These are phyloP conservation scores for Misopates orontium DNA, from an alignment of 257 asterid genomes.

Conservation along the genomic window DNA sequence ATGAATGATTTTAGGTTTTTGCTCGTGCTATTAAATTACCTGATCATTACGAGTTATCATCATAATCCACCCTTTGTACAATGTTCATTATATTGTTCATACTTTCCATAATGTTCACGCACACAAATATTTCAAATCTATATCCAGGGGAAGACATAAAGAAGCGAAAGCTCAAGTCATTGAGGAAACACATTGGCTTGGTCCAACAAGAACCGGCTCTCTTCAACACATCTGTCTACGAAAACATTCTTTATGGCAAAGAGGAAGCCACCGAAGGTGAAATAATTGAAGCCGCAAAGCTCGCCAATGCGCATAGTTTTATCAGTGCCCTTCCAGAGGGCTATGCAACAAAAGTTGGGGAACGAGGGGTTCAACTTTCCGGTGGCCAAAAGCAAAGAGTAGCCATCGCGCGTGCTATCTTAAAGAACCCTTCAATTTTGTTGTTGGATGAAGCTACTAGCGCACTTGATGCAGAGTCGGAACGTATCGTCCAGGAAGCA, in stretches of 20 bases:
- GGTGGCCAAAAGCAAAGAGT: conserved; percentile 12
- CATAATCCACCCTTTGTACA: too few relatives aligned
- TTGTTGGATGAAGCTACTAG: conserved; percentile 3
- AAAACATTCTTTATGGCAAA: conserved; percentile 87
- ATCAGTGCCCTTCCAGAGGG: conserved; percentile 69
- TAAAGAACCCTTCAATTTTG: background rate
- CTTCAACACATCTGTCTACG: conserved; percentile 83
- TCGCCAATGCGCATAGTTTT: conserved; percentile 84
- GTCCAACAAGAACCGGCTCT: conserved; percentile 99
- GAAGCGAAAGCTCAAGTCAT: conserved; percentile 74
- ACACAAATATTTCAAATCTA: background rate
- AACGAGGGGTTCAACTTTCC: background rate
- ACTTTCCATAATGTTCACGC: too few relatives aligned
- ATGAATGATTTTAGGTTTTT: too few relatives aligned
- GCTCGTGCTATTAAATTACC: too few relatives aligned
- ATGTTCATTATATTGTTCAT: too few relatives aligned
- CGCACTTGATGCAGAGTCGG: background rate
- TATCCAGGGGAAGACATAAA: conserved; percentile 81
- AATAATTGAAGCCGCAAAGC: conserved; percentile 84
- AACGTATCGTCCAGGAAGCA: background rate
- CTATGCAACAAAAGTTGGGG: background rate
- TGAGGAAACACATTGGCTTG: conserved; percentile 85
- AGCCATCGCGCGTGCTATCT: background rate
- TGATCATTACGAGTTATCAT: too few relatives aligned
- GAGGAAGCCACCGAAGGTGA: conserved; percentile 89